phyloP scores from a whole-genome alignment of 345 rosid genomes.

The Rhodomyrtus tomentosa region DNA sequence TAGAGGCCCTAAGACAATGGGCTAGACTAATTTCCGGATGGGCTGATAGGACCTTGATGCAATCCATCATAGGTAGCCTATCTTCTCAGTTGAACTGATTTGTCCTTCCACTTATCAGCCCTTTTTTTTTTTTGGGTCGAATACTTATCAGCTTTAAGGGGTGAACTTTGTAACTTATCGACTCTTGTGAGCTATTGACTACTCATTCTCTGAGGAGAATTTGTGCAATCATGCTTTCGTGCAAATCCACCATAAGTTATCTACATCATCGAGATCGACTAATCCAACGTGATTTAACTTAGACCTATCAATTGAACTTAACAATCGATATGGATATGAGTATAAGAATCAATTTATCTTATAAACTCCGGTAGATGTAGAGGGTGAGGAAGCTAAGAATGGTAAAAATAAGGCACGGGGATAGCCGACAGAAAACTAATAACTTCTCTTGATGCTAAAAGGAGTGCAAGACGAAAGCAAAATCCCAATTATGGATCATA shows the following conservation, averaged over 20 bases:
- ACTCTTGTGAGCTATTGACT: not conserved
- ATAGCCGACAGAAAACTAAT: not conserved
- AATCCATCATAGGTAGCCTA: too few relatives aligned
- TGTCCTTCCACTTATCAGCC: too few relatives aligned
- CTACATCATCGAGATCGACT: not conserved
- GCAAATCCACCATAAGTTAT: not conserved
- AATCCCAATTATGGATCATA: not conserved
- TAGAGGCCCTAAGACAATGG: too few relatives aligned
- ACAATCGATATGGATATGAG: not conserved
- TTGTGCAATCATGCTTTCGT: not conserved
- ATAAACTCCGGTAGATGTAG: not conserved
- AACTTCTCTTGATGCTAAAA: not conserved
- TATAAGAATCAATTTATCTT: not conserved
- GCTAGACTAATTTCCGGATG: too few relatives aligned
- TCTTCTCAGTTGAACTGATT: too few relatives aligned
- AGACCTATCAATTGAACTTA: not conserved
- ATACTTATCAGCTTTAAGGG: not conserved
- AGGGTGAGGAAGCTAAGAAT: not conserved
- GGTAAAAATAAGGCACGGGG: not conserved
- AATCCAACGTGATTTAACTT: not conserved
- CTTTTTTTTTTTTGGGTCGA: too few relatives aligned
- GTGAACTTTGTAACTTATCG: not conserved
- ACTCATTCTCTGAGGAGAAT: not conserved
- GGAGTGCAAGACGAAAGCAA: not conserved
- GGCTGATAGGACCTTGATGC: too few relatives aligned